Conservation (phyloP, 768 basidiomycete species). For the Termitomyces sp. region DNA sequence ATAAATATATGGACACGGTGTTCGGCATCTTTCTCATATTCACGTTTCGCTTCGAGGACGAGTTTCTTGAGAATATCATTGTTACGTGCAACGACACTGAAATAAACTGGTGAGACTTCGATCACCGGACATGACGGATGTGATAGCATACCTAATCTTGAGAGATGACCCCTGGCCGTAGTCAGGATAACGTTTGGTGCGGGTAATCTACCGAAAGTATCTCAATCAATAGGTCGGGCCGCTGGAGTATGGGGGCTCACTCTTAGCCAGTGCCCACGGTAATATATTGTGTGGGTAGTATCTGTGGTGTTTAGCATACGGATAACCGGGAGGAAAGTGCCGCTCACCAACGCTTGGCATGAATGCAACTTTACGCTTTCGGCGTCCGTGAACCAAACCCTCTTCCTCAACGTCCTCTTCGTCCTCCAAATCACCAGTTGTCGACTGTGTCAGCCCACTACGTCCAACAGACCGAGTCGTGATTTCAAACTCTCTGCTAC, state of each 20-base stretch:
- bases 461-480: constrained; percentile 72
- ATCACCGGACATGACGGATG: constrained; percentile 13
- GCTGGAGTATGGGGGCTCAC: constrained; percentile 32
- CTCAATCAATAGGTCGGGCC: constrained; percentile 11
- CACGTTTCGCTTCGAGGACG: constrained; percentile 80
- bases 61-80: constrained; percentile 86
- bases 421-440: constrained; percentile 73
- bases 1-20: constrained; percentile 87
- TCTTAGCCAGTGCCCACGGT: constrained; percentile 83
- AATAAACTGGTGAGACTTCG: constrained; percentile 4
- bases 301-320: constrained; percentile 34
- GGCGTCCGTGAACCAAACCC: constrained; percentile 55
- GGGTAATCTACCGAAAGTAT: constrained; percentile 54
- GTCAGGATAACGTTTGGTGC: constrained; percentile 71
- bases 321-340: constrained; percentile 9
- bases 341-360: constrained; percentile 75
- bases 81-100: constrained; percentile 80
- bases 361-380: constrained; percentile 77
- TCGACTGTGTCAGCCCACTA: constrained; percentile 57
- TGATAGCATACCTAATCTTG: constrained; percentile 64
- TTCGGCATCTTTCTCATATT: constrained; percentile 88
- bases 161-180: constrained; percentile 69
- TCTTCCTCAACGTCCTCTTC: constrained; percentile 62
- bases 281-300: constrained; percentile 86
- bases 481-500: constrained; percentile 85